Conservation (phyloP, 306 rosid species). For the Vigna unguiculata region DNA sequence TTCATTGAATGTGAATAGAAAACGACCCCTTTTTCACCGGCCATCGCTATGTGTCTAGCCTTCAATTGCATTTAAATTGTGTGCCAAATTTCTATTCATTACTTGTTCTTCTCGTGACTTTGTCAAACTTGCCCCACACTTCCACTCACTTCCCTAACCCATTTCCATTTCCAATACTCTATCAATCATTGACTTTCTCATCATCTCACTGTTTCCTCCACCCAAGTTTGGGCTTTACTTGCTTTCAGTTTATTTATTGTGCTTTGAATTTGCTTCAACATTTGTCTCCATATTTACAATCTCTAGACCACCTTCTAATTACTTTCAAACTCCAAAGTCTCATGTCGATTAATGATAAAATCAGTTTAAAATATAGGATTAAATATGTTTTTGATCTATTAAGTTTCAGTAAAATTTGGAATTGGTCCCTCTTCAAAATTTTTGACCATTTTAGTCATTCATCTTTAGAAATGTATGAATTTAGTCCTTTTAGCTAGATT, state of each 20-base stretch:
- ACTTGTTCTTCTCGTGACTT: neutral
- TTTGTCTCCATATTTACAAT: neutral
- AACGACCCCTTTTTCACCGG: neutral
- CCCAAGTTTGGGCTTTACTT: conserved; percentile 1
- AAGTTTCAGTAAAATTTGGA: too few relatives aligned
- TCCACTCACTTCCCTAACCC: too few relatives aligned
- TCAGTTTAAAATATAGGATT: too few relatives aligned
- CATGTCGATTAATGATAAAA: too few relatives aligned
- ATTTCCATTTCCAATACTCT: neutral
- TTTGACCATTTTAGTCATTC: too few relatives aligned
- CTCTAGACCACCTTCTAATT: neutral
- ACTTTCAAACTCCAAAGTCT: too few relatives aligned
- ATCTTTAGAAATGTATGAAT: too few relatives aligned
- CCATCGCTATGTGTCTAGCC: conserved; percentile 20
- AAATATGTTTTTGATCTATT: too few relatives aligned
- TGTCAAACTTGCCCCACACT: conserved; percentile 20
- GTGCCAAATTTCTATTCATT: conserved; percentile 33
- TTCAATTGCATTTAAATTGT: conserved; percentile 30
- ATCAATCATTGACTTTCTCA: neutral
- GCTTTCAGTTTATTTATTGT: neutral
- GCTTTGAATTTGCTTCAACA: conserved; percentile 5
- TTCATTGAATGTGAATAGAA: conserved; percentile 22
- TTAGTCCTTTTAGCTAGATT: too few relatives aligned
- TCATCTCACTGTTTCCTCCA: neutral
- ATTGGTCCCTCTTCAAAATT: too few relatives aligned